Evolutionary conservation across 495 filamentous ascomycete species (phyloP).

Genomic region (Neurospora discreta): DNA sequence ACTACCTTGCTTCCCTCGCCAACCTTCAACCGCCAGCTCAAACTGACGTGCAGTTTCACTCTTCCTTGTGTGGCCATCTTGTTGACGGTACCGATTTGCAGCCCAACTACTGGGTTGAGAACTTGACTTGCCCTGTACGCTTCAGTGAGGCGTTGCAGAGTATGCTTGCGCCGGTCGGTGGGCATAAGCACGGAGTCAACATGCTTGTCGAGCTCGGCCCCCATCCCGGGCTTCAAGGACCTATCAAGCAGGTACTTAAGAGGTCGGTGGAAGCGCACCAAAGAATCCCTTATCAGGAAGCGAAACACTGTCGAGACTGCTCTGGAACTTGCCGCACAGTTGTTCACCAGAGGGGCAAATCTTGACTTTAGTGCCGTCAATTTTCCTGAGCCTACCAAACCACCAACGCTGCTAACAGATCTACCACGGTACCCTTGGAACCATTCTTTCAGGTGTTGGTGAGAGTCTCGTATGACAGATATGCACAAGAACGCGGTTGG

Average conservation of each 20-base stretch:
- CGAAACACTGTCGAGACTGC: conserved; percentile 33
- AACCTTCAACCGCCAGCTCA: conserved; percentile 20
- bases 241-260: conserved; percentile 43
- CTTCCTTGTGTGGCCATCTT: conserved; percentile 22
- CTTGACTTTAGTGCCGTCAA: conserved; percentile 31
- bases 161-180: conserved; percentile 26
- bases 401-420: conserved; percentile 27
- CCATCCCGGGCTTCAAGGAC: conserved; percentile 47
- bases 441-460: conserved; percentile 40
- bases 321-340: conserved; percentile 31
- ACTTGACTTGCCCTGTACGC: conserved; percentile 29
- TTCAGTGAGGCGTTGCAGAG: conserved; percentile 27
- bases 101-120: conserved; percentile 37
- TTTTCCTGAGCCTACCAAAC: conserved; percentile 24
- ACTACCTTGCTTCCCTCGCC: conserved; percentile 24
- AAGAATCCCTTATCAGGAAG: conserved; percentile 26
- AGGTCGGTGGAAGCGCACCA: conserved; percentile 20
- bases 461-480: conserved; percentile 39
- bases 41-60: conserved; percentile 30
- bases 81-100: conserved; percentile 22
- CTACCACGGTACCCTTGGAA: conserved; percentile 42
- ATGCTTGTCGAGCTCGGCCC: conserved; percentile 52
- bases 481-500: conserved; percentile 37
- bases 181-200: conserved; percentile 27
- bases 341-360: conserved; percentile 34